Base-by-base conservation (phyloP, 768 basidiomycete species). In the Mycena epipterygia region DNA sequence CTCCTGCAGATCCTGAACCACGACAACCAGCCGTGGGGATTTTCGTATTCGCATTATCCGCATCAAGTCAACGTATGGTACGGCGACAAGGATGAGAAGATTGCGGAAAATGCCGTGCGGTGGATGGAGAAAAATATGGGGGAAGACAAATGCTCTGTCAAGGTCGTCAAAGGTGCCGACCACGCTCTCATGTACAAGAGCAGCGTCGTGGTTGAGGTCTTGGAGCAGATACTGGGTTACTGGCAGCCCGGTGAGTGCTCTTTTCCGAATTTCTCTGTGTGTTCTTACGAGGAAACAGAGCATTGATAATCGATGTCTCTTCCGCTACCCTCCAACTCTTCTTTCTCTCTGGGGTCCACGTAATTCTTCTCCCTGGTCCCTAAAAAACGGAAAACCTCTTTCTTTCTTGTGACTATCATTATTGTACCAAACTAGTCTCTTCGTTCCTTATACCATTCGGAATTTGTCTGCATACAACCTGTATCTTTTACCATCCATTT, bases 111-210 rank as follows among this genome's bases (percentile, higher is more conserved):
- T 74, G 94, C 95, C 51, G 92, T 99, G 44, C 83, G 93, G 74
- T 97, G 95, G 95, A 94, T 96, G 93, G 94, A 96, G 80, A 89
- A 88, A 71, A 89, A 88, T 39, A 94, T 96, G 93, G 88, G 90
- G 23, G 86, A 87, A 49, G 90, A 91, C 44, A 84, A 86, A 65
- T 97, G 96, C 78, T 84, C 86, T 49, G 90, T 99, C 41, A 89
- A 91, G 76, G 91, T 98, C 46, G 90, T 97, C 61, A 90, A 89
- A 75, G 94, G 94, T 41, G 97, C 95, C 23, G 96, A 96, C 74
- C 97, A 99, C 80, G 92, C 91, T 57, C 85, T 99, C 62, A 95
- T 99, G 95, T 98, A 96, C 81, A 92, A 91, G 78, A 93, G 93
- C 78, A 87, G 88, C 65, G 93, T 96, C 35, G 93, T 96, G 60